Base-by-base conservation (phyloP, 2,329 filamentous ascomycete species). In the Botrytis tulipae region DNA sequence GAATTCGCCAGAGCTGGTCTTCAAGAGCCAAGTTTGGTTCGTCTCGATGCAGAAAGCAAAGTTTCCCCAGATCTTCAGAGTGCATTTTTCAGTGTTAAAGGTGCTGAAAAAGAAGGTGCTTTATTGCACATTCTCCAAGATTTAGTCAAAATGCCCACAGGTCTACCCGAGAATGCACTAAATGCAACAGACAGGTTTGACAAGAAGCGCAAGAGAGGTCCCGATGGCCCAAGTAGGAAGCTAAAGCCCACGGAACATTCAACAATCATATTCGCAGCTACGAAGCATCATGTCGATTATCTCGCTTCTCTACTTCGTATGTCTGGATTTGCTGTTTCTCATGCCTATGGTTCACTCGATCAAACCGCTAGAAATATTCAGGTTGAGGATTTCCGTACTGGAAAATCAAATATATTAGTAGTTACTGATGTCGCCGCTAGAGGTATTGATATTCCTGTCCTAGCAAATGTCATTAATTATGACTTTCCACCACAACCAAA, bases 381-480 rank as follows among this genome's bases (percentile, higher is more conserved):
- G 79, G 94, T 98, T 22, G 92, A 97, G 74, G 91, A 95, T 76
- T 99, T 99, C 82, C 88, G 97, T 74, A 87, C 86, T 37, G 96
- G 96, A 10, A 88, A 92, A 76, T 92, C 93, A 0, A 95, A 97
- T 78, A 94, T 99, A 66, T 84, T 99, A 14, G 95, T 99, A 4
- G 95, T 98, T 62, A 99, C 96, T 1, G 96, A 99, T 81, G 94
- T 99, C 71, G 96, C 96, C 22, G 96, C 96, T 35, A 89, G 96
- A 86, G 95, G 96, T 89, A 97, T 99, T 75, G 96, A 99, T 89
- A 97, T 99, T 77, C 96, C 96, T 0, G 89, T 98, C 65, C 87
- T 99, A 51, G 95, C 94, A 73, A 98, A 99, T 81, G 96, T 99
- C 74, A 95, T 99, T 85, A 98, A 99, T 85, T 99, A 97, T 83